Evolutionary conservation across 2,329 filamentous ascomycete species (phyloP).

Genomic region (Clonostachys rhizophaga): DNA sequence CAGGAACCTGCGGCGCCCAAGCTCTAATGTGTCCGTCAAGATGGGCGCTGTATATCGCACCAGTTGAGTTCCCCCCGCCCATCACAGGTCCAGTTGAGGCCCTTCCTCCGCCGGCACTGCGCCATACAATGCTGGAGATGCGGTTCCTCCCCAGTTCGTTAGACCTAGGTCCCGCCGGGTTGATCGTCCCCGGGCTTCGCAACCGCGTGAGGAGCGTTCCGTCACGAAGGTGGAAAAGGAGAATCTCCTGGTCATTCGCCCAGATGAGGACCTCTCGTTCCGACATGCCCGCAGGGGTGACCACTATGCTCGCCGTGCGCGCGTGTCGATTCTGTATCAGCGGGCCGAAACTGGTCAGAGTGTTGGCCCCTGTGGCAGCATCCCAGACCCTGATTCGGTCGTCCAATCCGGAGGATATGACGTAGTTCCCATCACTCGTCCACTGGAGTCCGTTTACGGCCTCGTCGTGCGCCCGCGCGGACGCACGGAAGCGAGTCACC

Average conservation of each 20-base stretch:
- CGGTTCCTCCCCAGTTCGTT: constrained; percentile 59
- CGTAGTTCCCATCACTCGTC: constrained; percentile 72
- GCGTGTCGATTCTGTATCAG: constrained; percentile 69
- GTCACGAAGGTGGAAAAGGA: constrained; percentile 75
- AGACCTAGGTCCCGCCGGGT: constrained; percentile 27
- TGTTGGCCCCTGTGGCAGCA: constrained; percentile 75
- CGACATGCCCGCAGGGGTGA: constrained; percentile 36
- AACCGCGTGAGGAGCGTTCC: constrained; percentile 70
- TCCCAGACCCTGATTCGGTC: constrained; percentile 85
- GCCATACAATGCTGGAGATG: constrained; percentile 74
- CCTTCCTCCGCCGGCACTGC: constrained; percentile 54
- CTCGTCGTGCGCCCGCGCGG: constrained; percentile 68
- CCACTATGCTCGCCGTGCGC: constrained; percentile 54
- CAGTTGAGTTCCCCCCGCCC: constrained; percentile 46
- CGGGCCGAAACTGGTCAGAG: constrained; percentile 82
- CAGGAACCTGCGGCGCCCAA: constrained; percentile 63
- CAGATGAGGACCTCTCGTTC: constrained; percentile 59
- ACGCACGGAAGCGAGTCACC: constrained; percentile 34
- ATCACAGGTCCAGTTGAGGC: constrained; percentile 54
- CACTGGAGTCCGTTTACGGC: constrained; percentile 82
- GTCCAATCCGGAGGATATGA: constrained; percentile 82
- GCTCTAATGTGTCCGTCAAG: constrained; percentile 77
- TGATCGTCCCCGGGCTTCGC: constrained; percentile 54
- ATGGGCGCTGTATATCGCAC: constrained; percentile 73
- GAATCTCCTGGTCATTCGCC: constrained; percentile 76